Conservation (phyloP, 495 filamentous ascomycete genomes). For the Aspergillus funiculosus region DNA sequence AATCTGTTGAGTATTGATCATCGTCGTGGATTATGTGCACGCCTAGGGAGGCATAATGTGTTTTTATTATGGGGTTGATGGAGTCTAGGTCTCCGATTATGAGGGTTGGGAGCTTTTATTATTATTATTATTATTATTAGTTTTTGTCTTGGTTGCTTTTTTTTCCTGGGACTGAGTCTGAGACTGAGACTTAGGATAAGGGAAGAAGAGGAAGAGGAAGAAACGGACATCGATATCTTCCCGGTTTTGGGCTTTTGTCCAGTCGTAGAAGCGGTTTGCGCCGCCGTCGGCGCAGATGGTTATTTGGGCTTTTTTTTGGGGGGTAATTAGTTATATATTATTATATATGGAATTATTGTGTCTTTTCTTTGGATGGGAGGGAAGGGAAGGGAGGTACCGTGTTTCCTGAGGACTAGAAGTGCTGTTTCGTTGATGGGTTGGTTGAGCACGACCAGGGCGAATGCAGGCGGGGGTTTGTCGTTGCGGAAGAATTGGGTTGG, state of each 20-base stretch:
- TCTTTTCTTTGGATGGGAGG: neutral
- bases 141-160: neutral
- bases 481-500: conserved; percentile 46
- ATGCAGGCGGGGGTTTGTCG: conserved; percentile 30
- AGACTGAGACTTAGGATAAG: neutral
- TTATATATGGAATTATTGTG: neutral
- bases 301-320: conserved; percentile 46
- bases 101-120: conserved; percentile 48
- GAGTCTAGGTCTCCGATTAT: conserved; percentile 93
- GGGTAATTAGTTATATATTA: too few relatives aligned
- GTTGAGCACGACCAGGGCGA: conserved; percentile 64
- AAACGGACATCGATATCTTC: conserved; percentile 38
- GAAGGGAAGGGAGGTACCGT: conserved; percentile 40
- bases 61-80: conserved; percentile 48
- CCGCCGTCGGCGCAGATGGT: conserved; percentile 85
- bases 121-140: neutral
- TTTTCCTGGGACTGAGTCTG: neutral
- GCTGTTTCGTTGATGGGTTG: conserved; percentile 55
- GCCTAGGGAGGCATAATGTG: conserved; percentile 52
- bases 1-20: conserved; percentile 83
- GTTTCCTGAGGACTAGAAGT: conserved; percentile 49
- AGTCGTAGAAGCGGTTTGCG: conserved; percentile 71
- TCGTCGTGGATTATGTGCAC: conserved; percentile 56
- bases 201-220: neutral
- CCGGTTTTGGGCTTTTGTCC: conserved; percentile 27